A percentile compares a stretch with the other conserved stretches of the same genome.
These are phyloP conservation scores for Polytrichum commune DNA, from an alignment of 225 moss, liverwort and hornwort genomes.

Conservation along the genomic window DNA sequence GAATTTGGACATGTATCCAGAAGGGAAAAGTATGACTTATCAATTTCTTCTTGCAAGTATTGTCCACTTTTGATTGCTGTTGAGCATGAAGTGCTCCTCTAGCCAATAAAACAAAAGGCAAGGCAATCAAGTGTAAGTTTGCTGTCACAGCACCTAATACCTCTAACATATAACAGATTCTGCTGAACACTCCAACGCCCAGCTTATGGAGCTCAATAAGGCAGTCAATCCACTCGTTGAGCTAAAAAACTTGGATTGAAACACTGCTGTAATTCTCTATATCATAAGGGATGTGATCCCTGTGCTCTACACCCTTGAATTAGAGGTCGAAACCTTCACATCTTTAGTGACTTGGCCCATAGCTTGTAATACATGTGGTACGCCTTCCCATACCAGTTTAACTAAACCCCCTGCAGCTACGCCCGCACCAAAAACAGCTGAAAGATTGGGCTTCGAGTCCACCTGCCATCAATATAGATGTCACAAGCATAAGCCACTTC, in stretches of 20 bases:
- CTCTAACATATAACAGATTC: too few species aligned
- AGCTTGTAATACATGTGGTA: slow-evolving; percentile 63
- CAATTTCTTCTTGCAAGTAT: too few species aligned
- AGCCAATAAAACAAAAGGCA: too few species aligned
- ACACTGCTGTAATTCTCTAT: slow-evolving; percentile 4
- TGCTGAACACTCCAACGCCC: neutral
- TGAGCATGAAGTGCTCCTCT: too few species aligned
- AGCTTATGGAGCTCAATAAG: slow-evolving; percentile 15
- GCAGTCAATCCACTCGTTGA: slow-evolving; percentile 7
- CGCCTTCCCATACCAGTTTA: slow-evolving; percentile 59
- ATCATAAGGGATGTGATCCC: too few species aligned
- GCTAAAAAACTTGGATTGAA: slow-evolving; percentile 7
- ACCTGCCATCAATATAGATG: slow-evolving; percentile 29
- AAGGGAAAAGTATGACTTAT: too few species aligned
- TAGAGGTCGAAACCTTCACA: slow-evolving; percentile 39
- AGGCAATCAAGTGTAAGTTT: too few species aligned
- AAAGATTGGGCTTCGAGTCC: slow-evolving; percentile 59
- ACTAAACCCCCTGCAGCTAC: slow-evolving; percentile 70
- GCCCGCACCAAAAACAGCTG: slow-evolving; percentile 70
- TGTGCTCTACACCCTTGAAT: slow-evolving; percentile 25
- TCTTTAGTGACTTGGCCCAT: slow-evolving; percentile 44
- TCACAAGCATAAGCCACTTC: neutral
- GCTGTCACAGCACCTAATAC: too few species aligned
- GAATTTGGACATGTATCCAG: too few species aligned
- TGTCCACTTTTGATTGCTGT: too few species aligned